A percentile compares a stretch with the other conserved stretches of the same genome.
These are phyloP conservation scores for Fusarium temperatum DNA, from an alignment of 2,329 filamentous ascomycete species.

Conservation along the genomic window DNA sequence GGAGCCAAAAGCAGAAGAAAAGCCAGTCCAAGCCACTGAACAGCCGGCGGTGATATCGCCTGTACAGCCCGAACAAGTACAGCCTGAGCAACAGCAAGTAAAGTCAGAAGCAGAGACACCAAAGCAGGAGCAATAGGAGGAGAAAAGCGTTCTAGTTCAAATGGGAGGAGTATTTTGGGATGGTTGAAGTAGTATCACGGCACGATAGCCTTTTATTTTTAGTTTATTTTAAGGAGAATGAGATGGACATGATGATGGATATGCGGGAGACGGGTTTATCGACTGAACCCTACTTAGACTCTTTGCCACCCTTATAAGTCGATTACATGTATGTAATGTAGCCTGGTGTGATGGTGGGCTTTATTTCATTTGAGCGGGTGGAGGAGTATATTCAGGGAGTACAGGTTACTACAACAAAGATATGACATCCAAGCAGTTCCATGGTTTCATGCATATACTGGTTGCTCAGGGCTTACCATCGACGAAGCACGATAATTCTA, in stretches of 20 bases:
- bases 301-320: slow-evolving; percentile 30
- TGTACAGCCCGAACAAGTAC: slow-evolving; percentile 1
- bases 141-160: neutral
- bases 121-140: slow-evolving; percentile 15
- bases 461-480: neutral
- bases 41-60: slow-evolving; percentile 1
- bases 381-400: slow-evolving; percentile 35
- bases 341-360: slow-evolving; percentile 20
- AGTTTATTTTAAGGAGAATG: slow-evolving; percentile 15
- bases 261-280: slow-evolving; percentile 18
- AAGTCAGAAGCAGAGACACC: slow-evolving; percentile 12
- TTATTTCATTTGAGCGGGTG: slow-evolving; percentile 35
- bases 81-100: slow-evolving; percentile 8
- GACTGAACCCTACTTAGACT: slow-evolving; percentile 2
- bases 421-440: slow-evolving; percentile 4
- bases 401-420: slow-evolving; percentile 31
- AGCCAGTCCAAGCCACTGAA: neutral
- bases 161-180: neutral
- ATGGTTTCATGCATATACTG: neutral
- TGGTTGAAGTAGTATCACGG: neutral
- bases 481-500: neutral
- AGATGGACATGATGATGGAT: slow-evolving; percentile 23
- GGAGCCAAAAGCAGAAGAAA: slow-evolving; percentile 9
- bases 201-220: slow-evolving; percentile 18
- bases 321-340: slow-evolving; percentile 42